Evolutionary conservation across 129 eudicot species (phyloP).

Genomic region (Rutidosis leptorrhynchoides): DNA sequence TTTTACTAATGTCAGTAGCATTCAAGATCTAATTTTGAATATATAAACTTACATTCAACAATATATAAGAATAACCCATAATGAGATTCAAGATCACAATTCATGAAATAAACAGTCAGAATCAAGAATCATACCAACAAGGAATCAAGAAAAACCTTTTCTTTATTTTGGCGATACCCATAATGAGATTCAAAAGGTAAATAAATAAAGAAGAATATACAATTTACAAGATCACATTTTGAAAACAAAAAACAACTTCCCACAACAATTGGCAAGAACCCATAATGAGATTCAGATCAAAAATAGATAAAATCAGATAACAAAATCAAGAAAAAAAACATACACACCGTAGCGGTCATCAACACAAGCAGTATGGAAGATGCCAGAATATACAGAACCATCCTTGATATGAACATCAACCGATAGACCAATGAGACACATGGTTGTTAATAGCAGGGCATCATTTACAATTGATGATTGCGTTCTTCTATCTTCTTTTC

Average conservation of each 20-base stretch:
- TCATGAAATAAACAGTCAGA: not conserved
- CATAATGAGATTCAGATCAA: not conserved
- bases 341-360: conserved; percentile 56
- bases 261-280: conserved; percentile 7
- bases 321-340: not conserved
- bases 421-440: conserved; percentile 71
- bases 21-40: not conserved
- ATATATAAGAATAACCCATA: conserved; percentile 7
- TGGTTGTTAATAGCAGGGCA: conserved; percentile 65
- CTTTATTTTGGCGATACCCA: not conserved
- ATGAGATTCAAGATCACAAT: conserved; percentile 1
- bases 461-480: conserved; percentile 35
- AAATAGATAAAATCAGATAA: not conserved
- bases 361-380: conserved; percentile 60
- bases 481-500: conserved; percentile 24
- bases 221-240: conserved; percentile 13
- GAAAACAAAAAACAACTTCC: not conserved
- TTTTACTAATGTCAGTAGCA: not conserved
- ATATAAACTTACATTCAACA: not conserved
- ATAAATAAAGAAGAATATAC: not conserved
- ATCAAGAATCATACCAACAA: not conserved
- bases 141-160: not conserved
- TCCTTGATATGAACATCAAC: conserved; percentile 83
- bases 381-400: conserved; percentile 72
- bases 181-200: not conserved